Base-by-base conservation (phyloP, 495 filamentous ascomycete species). In the Penicillium taxi region DNA sequence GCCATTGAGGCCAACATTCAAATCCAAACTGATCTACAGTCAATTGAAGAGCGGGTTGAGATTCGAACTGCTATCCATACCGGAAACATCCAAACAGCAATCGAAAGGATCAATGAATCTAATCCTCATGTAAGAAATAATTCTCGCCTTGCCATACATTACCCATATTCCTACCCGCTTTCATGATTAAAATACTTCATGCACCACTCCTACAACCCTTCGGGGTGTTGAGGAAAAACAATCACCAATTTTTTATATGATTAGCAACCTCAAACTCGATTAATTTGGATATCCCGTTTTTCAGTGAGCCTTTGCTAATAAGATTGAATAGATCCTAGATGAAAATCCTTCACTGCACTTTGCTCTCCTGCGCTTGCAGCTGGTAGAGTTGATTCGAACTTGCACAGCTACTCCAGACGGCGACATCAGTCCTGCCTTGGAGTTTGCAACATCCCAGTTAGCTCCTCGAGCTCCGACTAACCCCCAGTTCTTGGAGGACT, bases 181-280 rank as follows among this genome's bases (percentile, higher is more conserved):
- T 78, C 69, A 89, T 87, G 90, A 96, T 96, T 94, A 93, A 67
- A 86, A 59, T 72, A 77, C 88, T 87, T 93, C 91, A 96, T 96
- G 89, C 93, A 99, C 90, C 90, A 96, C 90, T 87, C 90, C 83
- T 86, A 96, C 53, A 36, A 53, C 71, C 78, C 78, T 77, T 69
- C 63, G 75, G 56, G 78, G 76, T 77, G 59, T 74, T 86, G 93
- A 88, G 86, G 88, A 95, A 73, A 86, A 82, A 80, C 73, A 86
- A 81, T 80, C 81, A 78, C 88, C 82, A 89, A 78, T 87, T 80
- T 77, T 86, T 77, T 86, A 76, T 84, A 94, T 95, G 90, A 96
- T 71, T 78, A 76, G 62, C 56, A 64, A 36, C 35, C 40, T 34
- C 25, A 30, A 35, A 26, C 39, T 29, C 38, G 44, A 31, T 45